A percentile compares a stretch with the other conserved stretches of the same genome.
phyloP scores from a whole-genome alignment of 2,329 filamentous ascomycete species.

The Decorospora gaudefroyi region DNA sequence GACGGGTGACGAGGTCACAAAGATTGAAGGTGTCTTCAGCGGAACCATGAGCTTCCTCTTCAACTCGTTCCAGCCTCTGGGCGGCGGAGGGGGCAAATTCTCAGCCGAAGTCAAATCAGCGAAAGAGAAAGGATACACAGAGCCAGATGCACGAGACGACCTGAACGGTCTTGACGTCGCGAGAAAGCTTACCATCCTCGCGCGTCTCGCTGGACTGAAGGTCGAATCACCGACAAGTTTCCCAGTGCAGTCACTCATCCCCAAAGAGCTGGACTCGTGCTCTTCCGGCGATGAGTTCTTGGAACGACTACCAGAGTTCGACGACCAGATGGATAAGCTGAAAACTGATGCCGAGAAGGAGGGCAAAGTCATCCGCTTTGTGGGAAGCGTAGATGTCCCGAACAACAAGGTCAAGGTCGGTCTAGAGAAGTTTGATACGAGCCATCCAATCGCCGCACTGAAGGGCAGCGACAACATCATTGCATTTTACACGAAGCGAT shows the following conservation, averaged over 20 bases:
- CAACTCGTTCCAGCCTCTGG: constrained; percentile 89
- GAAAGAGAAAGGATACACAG: constrained; percentile 89
- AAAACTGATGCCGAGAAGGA: constrained; percentile 84
- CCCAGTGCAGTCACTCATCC: constrained; percentile 92
- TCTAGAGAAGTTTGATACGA: constrained; percentile 78
- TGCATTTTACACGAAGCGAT: constrained; percentile 96
- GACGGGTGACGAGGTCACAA: constrained; percentile 87
- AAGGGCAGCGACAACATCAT: constrained; percentile 99
- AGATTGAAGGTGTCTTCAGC: constrained; percentile 96
- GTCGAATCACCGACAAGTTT: constrained; percentile 85
- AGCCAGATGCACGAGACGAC: constrained; percentile 84
- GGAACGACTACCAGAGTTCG: constrained; percentile 76
- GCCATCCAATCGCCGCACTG: constrained; percentile 87
- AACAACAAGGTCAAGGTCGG: constrained; percentile 86
- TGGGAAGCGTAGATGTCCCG: constrained; percentile 88
- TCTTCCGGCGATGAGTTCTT: constrained; percentile 85
- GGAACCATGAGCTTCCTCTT: constrained; percentile 98
- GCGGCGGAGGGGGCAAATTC: constrained; percentile 78
- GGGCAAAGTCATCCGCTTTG: constrained; percentile 91
- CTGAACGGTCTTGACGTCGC: constrained; percentile 88
- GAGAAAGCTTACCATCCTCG: constrained; percentile 94
- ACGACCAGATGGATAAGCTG: constrained; percentile 84
- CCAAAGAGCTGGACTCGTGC: constrained; percentile 78
- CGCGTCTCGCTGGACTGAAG: constrained; percentile 78
- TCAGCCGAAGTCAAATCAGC: constrained; percentile 89